Conservation (phyloP, 2,329 filamentous ascomycete species). For the Nemania sp. region DNA sequence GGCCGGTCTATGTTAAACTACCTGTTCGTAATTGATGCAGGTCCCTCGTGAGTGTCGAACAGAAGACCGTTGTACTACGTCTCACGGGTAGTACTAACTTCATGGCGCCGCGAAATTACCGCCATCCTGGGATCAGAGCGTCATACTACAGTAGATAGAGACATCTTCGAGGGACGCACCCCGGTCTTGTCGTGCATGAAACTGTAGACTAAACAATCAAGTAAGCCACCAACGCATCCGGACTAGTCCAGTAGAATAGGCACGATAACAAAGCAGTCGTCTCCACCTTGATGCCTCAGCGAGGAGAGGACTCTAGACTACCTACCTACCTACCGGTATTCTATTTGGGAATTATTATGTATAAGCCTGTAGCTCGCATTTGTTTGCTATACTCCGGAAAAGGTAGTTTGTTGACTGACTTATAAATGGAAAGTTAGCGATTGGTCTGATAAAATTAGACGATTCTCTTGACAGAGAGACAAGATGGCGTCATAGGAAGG, state of each 20-base stretch:
- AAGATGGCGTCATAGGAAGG: neutral
- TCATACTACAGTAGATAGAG: constrained; percentile 6
- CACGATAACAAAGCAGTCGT: constrained; percentile 18
- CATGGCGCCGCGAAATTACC: constrained; percentile 1
- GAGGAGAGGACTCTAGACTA: neutral
- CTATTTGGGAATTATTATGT: neutral
- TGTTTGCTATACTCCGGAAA: constrained; percentile 29
- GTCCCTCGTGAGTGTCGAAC: neutral
- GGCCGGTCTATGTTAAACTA: neutral
- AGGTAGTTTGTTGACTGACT: constrained; percentile 35
- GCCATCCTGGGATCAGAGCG: neutral
- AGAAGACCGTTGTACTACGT: constrained; percentile 3
- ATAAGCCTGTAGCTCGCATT: neutral
- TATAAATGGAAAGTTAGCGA: neutral
- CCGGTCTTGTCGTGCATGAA: constrained; percentile 23
- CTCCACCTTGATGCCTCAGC: constrained; percentile 16
- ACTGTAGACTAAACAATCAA: constrained; percentile 1
- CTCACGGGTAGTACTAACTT: neutral
- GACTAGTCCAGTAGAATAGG: neutral
- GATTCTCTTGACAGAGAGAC: neutral
- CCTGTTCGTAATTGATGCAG: neutral
- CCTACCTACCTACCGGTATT: neutral
- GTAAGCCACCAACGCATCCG: neutral
- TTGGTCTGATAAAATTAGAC: neutral
- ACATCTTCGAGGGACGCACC: constrained; percentile 5